These are phyloP conservation scores for Suillus clintonianus DNA, from an alignment of 768 basidiomycete species.

Conservation along the genomic window DNA sequence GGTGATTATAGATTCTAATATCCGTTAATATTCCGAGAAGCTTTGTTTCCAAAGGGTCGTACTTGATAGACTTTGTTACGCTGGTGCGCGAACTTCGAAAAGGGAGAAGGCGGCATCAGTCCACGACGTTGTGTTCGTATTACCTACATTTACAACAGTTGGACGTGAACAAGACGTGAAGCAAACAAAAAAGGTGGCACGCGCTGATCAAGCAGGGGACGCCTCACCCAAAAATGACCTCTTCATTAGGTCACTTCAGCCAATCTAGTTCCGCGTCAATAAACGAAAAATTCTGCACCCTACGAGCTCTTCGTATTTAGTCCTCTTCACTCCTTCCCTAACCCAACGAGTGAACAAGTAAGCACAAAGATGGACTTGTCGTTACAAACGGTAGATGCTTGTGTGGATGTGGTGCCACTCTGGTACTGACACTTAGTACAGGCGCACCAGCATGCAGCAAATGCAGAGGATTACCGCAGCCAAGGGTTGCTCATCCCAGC, in stretches of 20 bases:
- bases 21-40: background rate
- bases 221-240: constrained; percentile 15
- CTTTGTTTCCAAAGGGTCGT: background rate
- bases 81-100: background rate
- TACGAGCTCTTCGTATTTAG: background rate
- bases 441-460: constrained; percentile 83
- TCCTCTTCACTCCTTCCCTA: background rate
- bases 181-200: background rate
- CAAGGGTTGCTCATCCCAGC: constrained; percentile 73
- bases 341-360: constrained; percentile 2
- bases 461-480: constrained; percentile 70
- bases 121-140: background rate
- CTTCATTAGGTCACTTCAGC: constrained; percentile 17
- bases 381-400: constrained; percentile 49
- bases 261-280: constrained; percentile 3
- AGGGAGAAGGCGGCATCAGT: background rate
- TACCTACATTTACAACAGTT: background rate
- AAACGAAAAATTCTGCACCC: constrained; percentile 1
- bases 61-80: background rate
- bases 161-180: background rate
- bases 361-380: constrained; percentile 42
- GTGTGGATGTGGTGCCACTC: background rate
- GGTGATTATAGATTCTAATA: background rate
- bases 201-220: background rate
- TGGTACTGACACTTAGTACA: constrained; percentile 29